Percentiles rank a stretch among this genome's conserved stretches.
These are phyloP conservation scores for Solanum tarijense DNA, from an alignment of 257 asterid species.

Conservation along the genomic window DNA sequence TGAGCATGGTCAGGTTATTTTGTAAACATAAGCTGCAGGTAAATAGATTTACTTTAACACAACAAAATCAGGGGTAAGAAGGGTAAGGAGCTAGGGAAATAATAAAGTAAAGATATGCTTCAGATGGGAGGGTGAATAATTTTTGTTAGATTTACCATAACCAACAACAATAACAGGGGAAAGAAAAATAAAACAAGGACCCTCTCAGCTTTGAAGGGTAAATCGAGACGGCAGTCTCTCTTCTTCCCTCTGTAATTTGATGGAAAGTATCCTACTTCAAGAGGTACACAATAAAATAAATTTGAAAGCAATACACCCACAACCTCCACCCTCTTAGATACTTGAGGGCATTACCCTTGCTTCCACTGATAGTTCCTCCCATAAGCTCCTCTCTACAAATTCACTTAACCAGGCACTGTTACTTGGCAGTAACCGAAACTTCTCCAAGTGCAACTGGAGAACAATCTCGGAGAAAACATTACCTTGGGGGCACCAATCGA, in stretches of 20 bases:
- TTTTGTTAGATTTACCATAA: background rate
- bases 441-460: background rate
- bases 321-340: background rate
- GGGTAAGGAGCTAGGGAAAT: background rate
- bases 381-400: background rate
- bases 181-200: background rate
- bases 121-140: background rate
- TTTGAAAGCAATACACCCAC: background rate
- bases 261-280: background rate
- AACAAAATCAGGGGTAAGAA: background rate
- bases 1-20: slow-evolving; percentile 52
- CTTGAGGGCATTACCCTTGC: background rate
- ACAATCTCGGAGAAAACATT: background rate
- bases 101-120: background rate
- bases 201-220: background rate
- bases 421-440: background rate
- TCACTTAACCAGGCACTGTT: background rate
- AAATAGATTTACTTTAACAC: background rate
- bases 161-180: background rate
- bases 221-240: background rate
- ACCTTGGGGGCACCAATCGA: background rate
- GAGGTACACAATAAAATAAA: background rate
- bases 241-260: background rate
- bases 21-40: slow-evolving; percentile 13
- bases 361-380: background rate